Base-by-base conservation (phyloP, 306 rosid species). In the Quercus agrifolia region DNA sequence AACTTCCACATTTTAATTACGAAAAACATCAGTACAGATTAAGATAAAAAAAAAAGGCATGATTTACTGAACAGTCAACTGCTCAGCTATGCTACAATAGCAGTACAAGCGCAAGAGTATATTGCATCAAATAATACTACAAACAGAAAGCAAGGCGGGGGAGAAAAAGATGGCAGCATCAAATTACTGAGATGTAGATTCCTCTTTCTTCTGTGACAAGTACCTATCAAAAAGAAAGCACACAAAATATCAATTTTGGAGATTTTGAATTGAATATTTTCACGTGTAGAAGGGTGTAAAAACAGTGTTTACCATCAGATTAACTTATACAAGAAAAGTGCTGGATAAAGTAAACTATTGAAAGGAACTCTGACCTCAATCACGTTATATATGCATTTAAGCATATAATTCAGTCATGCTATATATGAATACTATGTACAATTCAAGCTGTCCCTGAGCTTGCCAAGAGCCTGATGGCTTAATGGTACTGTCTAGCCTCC, bases 141-240 rank as follows among this genome's bases (percentile, higher is more conserved):
- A 52, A 38, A 31, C 35, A 11, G n/a, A 7, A 51, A 21, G 23
- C 5, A 25, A 71, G 46, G 68, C 2, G 2, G 19, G 6, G 1
- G 20, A 25, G 62, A 19, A 56, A 52, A 61, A 33, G 78, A 72
- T 28, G 21, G 71, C 23, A 74, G 78, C 80, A 56, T 70, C 63
- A 56, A 55, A 59, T 80, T 79, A 87, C 82, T 81, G 71, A 15
- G 94, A 61, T 51, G 73, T 81, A 86, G 88, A 77, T 79, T 87
- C 76, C 11, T 77, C 87, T 82, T 90, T 86, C 86, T 89, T 89
- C 75, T 74, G 72, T 27, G 90, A 73, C 74, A 90, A 81, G 84
- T 88, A 87, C 85, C 97, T 92, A 67, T 51, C 2, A 28, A 75
- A 49, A 68, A 15, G 27, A 70, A 52, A 82, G 51, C 63, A 82